Evolutionary conservation across 371 early-diverging fungal species (phyloP).

Genomic region (Mortierella sp.): DNA sequence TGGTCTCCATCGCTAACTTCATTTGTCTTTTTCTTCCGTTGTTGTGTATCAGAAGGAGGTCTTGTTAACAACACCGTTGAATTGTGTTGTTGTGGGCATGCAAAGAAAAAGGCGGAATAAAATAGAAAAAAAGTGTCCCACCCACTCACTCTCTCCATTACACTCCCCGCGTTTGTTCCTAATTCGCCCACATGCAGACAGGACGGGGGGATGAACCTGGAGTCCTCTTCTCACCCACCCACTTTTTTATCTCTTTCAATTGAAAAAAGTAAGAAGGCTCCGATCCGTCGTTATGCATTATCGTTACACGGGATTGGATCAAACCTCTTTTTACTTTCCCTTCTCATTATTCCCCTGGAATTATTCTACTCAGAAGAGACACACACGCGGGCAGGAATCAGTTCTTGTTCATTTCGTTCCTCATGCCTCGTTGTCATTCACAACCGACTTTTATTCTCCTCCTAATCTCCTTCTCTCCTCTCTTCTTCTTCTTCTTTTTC

Average conservation of each 20-base stretch:
- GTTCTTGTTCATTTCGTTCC: neutral
- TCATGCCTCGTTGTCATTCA: constrained; percentile 5
- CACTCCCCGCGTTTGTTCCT: constrained; percentile 35
- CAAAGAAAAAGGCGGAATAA: neutral
- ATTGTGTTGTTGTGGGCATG: neutral
- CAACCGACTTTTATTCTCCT: constrained; percentile 2
- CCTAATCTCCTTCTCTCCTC: neutral
- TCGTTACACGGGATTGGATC: neutral
- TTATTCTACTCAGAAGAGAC: neutral
- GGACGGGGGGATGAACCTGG: neutral
- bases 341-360: neutral
- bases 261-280: neutral
- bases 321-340: neutral
- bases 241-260: neutral
- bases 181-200: neutral
- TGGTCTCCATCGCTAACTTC: too few species aligned
- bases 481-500: constrained; percentile 7
- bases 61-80: too few species aligned
- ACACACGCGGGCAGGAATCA: constrained; percentile 1
- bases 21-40: too few species aligned
- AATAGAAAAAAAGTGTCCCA: neutral
- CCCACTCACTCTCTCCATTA: neutral
- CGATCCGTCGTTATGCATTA: neutral
- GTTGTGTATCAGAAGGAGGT: too few species aligned
- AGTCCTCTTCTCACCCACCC: neutral